A percentile compares a stretch with the other conserved stretches of the same genome.
Conservation (phyloP, 768 basidiomycete species). For the Boletellus ananiceps region DNA sequence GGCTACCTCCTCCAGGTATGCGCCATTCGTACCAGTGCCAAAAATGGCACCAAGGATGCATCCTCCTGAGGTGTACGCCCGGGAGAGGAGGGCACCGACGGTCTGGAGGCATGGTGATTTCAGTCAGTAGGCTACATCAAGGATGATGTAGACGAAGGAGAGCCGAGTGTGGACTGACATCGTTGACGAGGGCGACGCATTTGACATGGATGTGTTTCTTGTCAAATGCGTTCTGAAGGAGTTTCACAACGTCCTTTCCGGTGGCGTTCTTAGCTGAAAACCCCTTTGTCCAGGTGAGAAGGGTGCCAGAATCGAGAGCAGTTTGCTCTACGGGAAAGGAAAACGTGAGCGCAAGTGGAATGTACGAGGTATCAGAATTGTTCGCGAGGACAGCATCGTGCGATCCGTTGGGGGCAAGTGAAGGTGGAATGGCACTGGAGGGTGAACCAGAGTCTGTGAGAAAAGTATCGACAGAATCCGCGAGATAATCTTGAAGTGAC, state of each 20-base stretch:
- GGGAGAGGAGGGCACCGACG: conserved; percentile 89
- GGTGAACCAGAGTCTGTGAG: conserved; percentile 52
- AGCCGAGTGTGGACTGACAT: conserved; percentile 56
- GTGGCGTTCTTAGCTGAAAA: conserved; percentile 89
- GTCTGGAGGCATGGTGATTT: conserved; percentile 49
- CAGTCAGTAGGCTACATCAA: conserved; percentile 5
- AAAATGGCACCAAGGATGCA: conserved; percentile 91
- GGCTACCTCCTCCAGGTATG: conserved; percentile 84
- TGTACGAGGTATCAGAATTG: conserved; percentile 36
- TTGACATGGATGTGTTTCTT: conserved; percentile 88
- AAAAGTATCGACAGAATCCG: conserved; percentile 94
- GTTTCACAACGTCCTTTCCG: conserved; percentile 82
- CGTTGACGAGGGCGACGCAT: conserved; percentile 91
- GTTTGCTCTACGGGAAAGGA: conserved; percentile 98
- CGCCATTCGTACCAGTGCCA: conserved; percentile 98
- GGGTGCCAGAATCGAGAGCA: conserved; percentile 82
- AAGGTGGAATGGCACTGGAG: conserved; percentile 22
- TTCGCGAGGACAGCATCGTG: conserved; percentile 12
- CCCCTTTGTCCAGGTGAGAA: conserved; percentile 95
- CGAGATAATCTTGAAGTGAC: conserved; percentile 78
- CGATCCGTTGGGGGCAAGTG: conserved; percentile 16
- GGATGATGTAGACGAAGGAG: background rate
- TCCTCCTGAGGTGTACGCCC: conserved; percentile 90
- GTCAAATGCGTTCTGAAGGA: conserved; percentile 90
- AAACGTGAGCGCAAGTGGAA: conserved; percentile 89